phyloP scores from a whole-genome alignment of 2,329 filamentous ascomycete genomes.

The Zelopaecilomyces penicillatus region DNA sequence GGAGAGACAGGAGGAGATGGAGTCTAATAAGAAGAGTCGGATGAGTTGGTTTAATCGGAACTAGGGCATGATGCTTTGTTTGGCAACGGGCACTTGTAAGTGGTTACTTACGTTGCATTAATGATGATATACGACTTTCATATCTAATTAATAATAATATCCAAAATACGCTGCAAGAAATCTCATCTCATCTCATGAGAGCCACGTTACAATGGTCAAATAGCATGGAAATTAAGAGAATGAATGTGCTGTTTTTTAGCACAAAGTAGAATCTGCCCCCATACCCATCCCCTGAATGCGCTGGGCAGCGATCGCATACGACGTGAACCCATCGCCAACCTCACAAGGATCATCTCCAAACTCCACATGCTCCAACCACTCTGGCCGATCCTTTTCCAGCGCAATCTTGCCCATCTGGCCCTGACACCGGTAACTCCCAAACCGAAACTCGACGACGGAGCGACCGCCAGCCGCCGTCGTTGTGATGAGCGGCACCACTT shows the following conservation, averaged over 20 bases:
- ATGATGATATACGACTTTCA: too few species aligned
- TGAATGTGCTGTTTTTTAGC: too few species aligned
- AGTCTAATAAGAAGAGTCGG: constrained; percentile 12
- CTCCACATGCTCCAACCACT: constrained; percentile 28
- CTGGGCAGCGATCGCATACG: constrained; percentile 23
- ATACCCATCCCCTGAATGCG: constrained; percentile 23
- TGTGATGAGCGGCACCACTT: constrained; percentile 24
- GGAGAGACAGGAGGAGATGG: constrained; percentile 13
- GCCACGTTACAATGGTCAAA: too few species aligned
- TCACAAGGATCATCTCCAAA: constrained; percentile 31
- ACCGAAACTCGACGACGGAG: constrained; percentile 40
- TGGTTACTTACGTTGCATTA: too few species aligned
- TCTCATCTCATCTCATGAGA: too few species aligned
- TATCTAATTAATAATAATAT: too few species aligned
- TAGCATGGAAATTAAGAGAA: too few species aligned
- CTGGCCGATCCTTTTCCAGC: constrained; percentile 25
- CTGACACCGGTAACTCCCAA: constrained; percentile 48
- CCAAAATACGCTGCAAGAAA: too few species aligned
- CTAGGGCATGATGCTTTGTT: background rate
- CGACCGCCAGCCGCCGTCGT: constrained; percentile 12
- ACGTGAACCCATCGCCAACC: constrained; percentile 22
- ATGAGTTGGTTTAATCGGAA: background rate
- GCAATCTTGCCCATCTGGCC: constrained; percentile 39
- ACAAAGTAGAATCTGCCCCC: too few species aligned
- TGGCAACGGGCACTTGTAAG: too few species aligned